Evolutionary conservation across 2,329 filamentous ascomycete species (phyloP).

Genomic region (Colletotrichum sp.): DNA sequence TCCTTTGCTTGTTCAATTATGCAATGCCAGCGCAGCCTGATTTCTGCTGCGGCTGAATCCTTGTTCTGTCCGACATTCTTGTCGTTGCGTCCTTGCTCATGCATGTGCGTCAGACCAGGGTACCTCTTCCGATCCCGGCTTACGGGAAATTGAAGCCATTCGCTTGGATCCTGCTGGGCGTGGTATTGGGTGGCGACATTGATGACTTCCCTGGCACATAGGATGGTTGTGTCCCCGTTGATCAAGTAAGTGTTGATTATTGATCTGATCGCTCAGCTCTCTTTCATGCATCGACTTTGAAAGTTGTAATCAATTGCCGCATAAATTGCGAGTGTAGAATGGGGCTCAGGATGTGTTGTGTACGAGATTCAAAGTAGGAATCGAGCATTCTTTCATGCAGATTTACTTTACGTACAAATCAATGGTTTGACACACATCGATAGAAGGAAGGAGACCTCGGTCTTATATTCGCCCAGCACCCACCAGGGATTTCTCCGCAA

Average conservation of each 20-base stretch:
- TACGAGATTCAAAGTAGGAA: too few species aligned
- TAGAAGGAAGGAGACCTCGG: too few species aligned
- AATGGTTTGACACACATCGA: too few species aligned
- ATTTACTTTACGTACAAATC: too few species aligned
- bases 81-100: not conserved
- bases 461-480: too few species aligned
- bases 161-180: rapidly evolving
- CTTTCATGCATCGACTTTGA: too few species aligned
- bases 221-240: not conserved
- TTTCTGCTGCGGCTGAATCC: not conserved
- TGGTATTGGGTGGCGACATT: not conserved
- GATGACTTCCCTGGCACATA: too few species aligned
- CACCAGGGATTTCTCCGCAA: too few species aligned
- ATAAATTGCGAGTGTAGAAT: too few species aligned
- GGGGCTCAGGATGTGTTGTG: too few species aligned
- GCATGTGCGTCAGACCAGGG: not conserved
- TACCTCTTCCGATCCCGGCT: not conserved
- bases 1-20: not conserved
- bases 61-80: not conserved
- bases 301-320: too few species aligned
- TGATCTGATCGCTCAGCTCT: not conserved
- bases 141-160: not conserved
- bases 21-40: conserved; percentile 14
- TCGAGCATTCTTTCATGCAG: too few species aligned
- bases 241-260: not conserved